Base-by-base conservation (phyloP, 164 flowering plant species). In the Hamamelis virginiana region DNA sequence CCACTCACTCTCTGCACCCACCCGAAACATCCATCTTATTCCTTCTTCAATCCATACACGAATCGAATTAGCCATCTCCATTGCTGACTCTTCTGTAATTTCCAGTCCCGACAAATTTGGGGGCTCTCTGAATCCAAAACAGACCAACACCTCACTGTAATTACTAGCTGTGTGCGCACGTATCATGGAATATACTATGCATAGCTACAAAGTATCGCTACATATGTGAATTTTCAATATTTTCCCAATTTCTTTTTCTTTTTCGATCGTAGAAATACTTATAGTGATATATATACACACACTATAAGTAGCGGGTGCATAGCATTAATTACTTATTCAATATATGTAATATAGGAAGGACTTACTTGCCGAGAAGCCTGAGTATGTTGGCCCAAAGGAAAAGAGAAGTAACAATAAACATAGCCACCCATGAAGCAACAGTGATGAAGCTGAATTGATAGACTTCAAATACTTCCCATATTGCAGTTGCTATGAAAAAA, bases 401-500 rank as follows among this genome's bases (percentile, higher is more conserved):
- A 12, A 76, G 9, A 0, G 67, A 58, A 48, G 77, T 18, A 18
- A 80, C 75, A 38, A 79, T 1, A 8, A 71, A 55, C 68, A 89
- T 85, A 71, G 78, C 70, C 1, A 73, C 45, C 84, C 86, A 89
- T 1, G 85, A 85, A 51, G 47, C 52, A 14, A 87, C 41, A 1
- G 88, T 76, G 70, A 86, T 15, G 71, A 82, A 81, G 68, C 79
- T 89, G 79, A 80, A 84, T n/a, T 74, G 69, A 46, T 82, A 86
- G 14, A 85, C 68, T 23, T 85, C 78, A 41, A 89, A 69, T 19
- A 78, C 27, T 2, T 75, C 76, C 89, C 89, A 89, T 63, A 57
- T 51, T 12, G 70, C 74, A 3, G 87, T 87, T 48, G 87, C 68
- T 1, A 28, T 41, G 0, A 68, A 9, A 0, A 85, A 72, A 45